Percentiles rank a stretch among this genome's conserved stretches.
phyloP scores from a whole-genome alignment of 2,329 filamentous ascomycete genomes.

The Xylariaceae sp. region DNA sequence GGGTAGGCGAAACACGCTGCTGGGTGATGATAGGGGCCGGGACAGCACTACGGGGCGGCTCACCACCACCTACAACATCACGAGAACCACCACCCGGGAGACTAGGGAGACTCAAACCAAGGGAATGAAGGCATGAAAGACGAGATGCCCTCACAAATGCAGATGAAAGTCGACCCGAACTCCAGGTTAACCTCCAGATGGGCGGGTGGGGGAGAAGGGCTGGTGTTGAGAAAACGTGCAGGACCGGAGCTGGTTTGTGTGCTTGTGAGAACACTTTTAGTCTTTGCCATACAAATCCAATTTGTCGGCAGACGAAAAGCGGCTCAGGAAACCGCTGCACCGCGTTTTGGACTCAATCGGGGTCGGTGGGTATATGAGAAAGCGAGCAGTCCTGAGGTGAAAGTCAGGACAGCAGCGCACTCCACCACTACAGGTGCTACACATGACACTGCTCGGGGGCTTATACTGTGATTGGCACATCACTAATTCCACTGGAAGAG shows the following conservation, averaged over 20 bases:
- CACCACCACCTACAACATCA: no score
- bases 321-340: neutral
- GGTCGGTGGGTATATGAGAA: conserved; percentile 23
- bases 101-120: no score
- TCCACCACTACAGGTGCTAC: no score
- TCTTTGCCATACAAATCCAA: conserved; percentile 15
- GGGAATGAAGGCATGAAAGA: no score
- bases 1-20: no score
- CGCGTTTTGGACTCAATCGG: conserved; percentile 7
- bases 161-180: neutral
- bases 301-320: conserved; percentile 11
- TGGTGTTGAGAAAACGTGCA: conserved; percentile 4
- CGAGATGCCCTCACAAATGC: neutral
- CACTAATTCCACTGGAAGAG: no score
- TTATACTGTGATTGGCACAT: no score
- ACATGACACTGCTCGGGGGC: no score
- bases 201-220: neutral
- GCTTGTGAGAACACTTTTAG: conserved; percentile 14
- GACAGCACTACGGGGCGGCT: no score
- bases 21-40: no score
- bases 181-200: neutral
- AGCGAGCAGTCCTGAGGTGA: conserved; percentile 1
- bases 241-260: conserved; percentile 9
- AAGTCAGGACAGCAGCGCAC: no score
- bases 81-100: no score